phyloP scores from a whole-genome alignment of 306 rosid genomes.

The Quercus berberidifolia region DNA sequence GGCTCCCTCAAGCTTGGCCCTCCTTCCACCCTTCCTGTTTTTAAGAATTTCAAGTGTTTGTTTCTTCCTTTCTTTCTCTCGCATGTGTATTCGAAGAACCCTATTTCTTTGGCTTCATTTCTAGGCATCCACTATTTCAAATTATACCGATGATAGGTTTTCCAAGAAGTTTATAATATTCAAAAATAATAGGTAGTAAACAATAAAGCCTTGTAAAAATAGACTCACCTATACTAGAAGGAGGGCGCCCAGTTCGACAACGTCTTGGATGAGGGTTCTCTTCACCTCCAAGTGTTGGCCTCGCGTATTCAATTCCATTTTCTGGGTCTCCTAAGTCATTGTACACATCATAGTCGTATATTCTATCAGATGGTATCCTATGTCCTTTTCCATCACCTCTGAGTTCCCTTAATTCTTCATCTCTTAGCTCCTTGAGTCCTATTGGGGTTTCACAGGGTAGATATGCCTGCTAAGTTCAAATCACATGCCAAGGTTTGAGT shows the following conservation, averaged over 20 bases:
- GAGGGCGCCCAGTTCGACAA: conserved; percentile 39
- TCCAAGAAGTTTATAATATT: no score
- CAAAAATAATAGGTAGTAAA: no score
- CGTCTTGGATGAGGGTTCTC: conserved; percentile 30
- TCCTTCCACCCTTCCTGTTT: not conserved
- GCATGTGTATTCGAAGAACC: no score
- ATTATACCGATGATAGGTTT: no score
- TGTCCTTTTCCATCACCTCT: conserved; percentile 36
- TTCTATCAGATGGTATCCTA: conserved; percentile 19
- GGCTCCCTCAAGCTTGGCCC: no score
- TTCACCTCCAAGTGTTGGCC: conserved; percentile 31
- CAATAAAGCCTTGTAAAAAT: not conserved
- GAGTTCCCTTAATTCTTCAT: conserved; percentile 25
- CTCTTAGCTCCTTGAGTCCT: conserved; percentile 30
- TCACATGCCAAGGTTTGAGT: not conserved
- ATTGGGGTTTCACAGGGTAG: conserved; percentile 34
- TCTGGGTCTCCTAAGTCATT: conserved; percentile 36
- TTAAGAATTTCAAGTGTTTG: not conserved
- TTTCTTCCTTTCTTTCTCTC: no score
- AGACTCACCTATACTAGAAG: not conserved
- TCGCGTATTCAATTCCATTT: not conserved
- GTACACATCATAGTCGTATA: conserved; percentile 40
- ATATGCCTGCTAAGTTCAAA: conserved; percentile 16
- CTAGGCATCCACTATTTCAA: no score
- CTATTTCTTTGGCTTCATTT: no score